These are phyloP conservation scores for Daldinia childiae DNA, from an alignment of 495 filamentous ascomycete species.

Conservation along the genomic window DNA sequence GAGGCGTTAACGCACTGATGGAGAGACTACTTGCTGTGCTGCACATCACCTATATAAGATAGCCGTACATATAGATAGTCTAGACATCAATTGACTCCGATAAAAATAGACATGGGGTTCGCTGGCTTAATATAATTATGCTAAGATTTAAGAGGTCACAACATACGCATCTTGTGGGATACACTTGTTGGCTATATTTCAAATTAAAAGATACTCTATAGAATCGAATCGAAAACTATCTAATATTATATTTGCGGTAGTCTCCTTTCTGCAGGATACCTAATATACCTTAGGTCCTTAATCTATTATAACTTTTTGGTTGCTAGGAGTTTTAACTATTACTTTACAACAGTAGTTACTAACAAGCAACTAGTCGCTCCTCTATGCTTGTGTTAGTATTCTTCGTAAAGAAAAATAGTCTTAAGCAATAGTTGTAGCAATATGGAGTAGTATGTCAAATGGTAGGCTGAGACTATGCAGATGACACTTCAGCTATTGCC, in stretches of 20 bases:
- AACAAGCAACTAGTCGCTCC: no score
- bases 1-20: constrained; percentile 56
- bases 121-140: neutral
- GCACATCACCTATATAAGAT: neutral
- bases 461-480: neutral
- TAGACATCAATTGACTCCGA: neutral
- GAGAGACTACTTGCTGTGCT: neutral
- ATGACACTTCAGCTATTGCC: neutral
- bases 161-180: no score
- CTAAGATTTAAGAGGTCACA: neutral
- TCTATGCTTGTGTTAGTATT: no score
- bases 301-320: no score
- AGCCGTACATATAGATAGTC: neutral
- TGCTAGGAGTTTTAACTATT: no score
- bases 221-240: no score
- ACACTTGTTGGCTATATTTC: no score
- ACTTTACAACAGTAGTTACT: no score
- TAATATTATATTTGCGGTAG: no score
- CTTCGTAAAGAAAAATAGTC: neutral
- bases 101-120: neutral
- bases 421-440: neutral
- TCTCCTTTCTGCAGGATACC: no score
- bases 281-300: no score
- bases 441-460: neutral
- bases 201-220: no score